Percentiles rank a stretch among this genome's conserved stretches.
Conservation (phyloP, 257 asterid species). For the Pogostemon cablin region DNA sequence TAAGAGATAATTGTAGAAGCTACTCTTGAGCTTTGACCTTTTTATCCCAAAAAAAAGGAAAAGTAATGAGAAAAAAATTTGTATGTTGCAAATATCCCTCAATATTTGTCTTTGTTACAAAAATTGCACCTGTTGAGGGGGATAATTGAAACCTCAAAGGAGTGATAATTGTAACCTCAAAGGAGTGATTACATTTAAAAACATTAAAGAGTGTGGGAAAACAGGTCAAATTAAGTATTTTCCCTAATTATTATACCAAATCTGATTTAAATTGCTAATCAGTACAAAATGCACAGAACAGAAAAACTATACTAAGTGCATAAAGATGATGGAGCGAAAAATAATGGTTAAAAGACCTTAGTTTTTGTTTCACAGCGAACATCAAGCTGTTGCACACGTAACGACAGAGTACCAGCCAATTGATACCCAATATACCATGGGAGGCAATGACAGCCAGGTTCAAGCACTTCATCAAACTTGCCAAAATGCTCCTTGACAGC, state of each 20-base stretch:
- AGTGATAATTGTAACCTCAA: too few species aligned
- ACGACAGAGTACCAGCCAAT: constrained; percentile 45
- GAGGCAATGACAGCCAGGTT: constrained; percentile 61
- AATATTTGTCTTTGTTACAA: not conserved
- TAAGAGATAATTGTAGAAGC: not conserved
- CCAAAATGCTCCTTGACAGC: constrained; percentile 56
- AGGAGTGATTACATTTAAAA: too few species aligned
- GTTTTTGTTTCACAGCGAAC: constrained; percentile 59
- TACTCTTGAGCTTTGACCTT: not conserved
- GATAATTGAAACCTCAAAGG: too few species aligned
- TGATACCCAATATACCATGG: constrained; percentile 56
- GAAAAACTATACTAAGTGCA: constrained; percentile 3
- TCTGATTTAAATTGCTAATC: not conserved
- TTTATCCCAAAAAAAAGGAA: not conserved
- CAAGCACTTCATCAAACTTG: constrained; percentile 44
- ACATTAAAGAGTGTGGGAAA: not conserved
- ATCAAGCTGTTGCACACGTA: constrained; percentile 55
- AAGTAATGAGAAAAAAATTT: not conserved
- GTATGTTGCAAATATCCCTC: not conserved
- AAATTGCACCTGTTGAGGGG: not conserved
- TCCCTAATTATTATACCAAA: not conserved
- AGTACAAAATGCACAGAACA: not conserved
- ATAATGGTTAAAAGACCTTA: constrained; percentile 35
- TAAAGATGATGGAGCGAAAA: not conserved
- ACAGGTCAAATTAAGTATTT: not conserved